A percentile compares a stretch with the other conserved stretches of the same genome.
Conservation (phyloP, 345 rosid species). For the Iberis pinnata region DNA sequence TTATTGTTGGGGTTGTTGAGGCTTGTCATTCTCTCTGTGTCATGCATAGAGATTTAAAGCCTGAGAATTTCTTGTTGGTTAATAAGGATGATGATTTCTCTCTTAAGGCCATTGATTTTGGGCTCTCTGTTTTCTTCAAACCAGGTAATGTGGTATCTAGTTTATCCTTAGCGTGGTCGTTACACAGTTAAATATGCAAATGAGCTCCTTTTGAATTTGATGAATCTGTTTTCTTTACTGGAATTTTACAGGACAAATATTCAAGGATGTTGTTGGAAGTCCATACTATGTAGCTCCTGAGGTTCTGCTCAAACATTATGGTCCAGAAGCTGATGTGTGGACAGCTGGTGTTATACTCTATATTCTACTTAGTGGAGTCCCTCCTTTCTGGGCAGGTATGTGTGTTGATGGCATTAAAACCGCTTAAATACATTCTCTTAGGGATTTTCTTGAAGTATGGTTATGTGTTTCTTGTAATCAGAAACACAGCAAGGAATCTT, state of each 20-base stretch:
- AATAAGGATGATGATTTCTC: slow-evolving; percentile 98
- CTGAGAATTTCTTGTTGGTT: slow-evolving; percentile 98
- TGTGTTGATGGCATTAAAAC: not conserved
- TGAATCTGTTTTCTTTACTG: slow-evolving; percentile 8
- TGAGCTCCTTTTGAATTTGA: not conserved
- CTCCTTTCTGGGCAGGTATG: slow-evolving; percentile 99
- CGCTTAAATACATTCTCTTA: not conserved
- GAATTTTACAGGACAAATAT: slow-evolving; percentile 56
- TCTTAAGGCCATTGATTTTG: slow-evolving; percentile 97
- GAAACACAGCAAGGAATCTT: slow-evolving; percentile 98
- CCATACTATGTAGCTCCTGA: slow-evolving; percentile 99
- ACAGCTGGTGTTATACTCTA: slow-evolving; percentile 96
- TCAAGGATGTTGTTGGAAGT: slow-evolving; percentile 96
- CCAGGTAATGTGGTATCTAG: slow-evolving; percentile 49
- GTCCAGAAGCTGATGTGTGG: slow-evolving; percentile 99
- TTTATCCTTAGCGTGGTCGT: no score
- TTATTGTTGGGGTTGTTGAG: slow-evolving; percentile 93
- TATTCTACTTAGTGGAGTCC: slow-evolving; percentile 93
- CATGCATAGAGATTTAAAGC: slow-evolving; percentile 98
- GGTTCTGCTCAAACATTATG: slow-evolving; percentile 86
- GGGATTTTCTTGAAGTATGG: slow-evolving; percentile 4
- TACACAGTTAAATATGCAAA: no score
- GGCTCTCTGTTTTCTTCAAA: slow-evolving; percentile 96
- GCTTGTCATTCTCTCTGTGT: slow-evolving; percentile 95
- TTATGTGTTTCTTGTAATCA: slow-evolving; percentile 29